Percentiles rank a stretch among this genome's conserved stretches.
Evolutionary conservation across 805 yeast genomes (phyloP).

Genomic region (Metschnikowia vanudenii): DNA sequence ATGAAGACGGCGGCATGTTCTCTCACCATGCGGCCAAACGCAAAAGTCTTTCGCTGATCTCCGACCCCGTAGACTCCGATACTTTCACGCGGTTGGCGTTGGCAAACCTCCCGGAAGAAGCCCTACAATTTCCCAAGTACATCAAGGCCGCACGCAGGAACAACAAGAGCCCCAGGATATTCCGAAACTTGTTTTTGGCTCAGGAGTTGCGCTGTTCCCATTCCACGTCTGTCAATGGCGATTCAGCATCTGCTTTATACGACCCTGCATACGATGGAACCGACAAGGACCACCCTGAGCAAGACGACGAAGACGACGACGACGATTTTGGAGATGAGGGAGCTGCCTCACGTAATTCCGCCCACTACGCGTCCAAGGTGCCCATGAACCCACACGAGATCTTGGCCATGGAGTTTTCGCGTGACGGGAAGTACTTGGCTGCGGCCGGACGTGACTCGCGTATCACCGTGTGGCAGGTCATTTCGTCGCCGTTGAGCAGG

Average conservation of each 20-base stretch:
- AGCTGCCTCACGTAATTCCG: background rate
- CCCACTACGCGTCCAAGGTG: conserved; percentile 4
- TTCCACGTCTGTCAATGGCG: background rate
- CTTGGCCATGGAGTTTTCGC: conserved; percentile 72
- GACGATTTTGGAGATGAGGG: background rate
- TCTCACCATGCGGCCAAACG: conserved; percentile 6
- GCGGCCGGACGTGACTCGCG: conserved; percentile 76
- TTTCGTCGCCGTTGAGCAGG: conserved; percentile 69
- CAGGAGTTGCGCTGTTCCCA: conserved; percentile 45
- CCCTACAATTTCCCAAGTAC: conserved; percentile 54
- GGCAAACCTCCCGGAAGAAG: conserved; percentile 34
- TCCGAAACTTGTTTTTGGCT: conserved; percentile 58
- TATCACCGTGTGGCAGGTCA: conserved; percentile 76
- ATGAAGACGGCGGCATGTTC: conserved; percentile 13
- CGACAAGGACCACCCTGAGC: too few relatives aligned
- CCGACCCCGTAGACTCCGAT: conserved; percentile 11
- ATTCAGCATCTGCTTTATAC: background rate
- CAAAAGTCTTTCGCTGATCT: conserved; percentile 18
- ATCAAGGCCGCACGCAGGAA: conserved; percentile 49
- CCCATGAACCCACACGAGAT: conserved; percentile 44
- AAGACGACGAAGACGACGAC: too few relatives aligned
- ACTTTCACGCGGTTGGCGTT: conserved; percentile 22
- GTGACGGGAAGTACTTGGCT: conserved; percentile 81
- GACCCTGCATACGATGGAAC: too few relatives aligned
- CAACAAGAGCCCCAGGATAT: conserved; percentile 44